Evolutionary conservation across 208 protist species (phyloP).

Genomic region (Acanthamoeba triangularis): DNA sequence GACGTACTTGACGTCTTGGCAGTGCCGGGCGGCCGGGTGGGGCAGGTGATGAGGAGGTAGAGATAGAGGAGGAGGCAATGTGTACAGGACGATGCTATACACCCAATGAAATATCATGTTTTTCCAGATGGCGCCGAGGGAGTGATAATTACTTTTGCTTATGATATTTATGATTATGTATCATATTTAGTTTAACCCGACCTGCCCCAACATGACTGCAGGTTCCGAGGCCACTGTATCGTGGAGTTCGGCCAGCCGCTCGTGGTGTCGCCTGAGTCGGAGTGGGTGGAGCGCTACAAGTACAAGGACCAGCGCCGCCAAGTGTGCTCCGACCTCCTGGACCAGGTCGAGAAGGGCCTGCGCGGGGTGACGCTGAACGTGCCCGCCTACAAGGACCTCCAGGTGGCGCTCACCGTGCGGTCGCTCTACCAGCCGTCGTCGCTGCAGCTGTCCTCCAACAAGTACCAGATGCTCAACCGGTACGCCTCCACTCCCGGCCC

Average conservation of each 20-base stretch:
- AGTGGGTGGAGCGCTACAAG: background rate
- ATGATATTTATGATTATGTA: no score
- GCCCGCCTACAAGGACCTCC: slow-evolving; percentile 3
- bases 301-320: slow-evolving; percentile 3
- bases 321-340: slow-evolving; percentile 30
- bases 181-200: background rate
- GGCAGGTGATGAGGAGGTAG: no score
- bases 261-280: background rate
- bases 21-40: no score
- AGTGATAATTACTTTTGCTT: no score
- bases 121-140: no score
- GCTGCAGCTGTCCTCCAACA: slow-evolving; percentile 13
- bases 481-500: background rate
- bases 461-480: slow-evolving; percentile 26
- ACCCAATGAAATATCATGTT: no score
- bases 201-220: background rate
- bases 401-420: background rate
- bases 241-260: slow-evolving; percentile 24
- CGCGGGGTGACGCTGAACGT: slow-evolving; percentile 49
- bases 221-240: background rate
- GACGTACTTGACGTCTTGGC: no score
- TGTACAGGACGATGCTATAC: no score
- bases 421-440: background rate
- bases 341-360: background rate
- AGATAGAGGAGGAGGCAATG: no score